phyloP scores from a whole-genome alignment of 176 grass and related monocot species.

The Oryza australiensis region DNA sequence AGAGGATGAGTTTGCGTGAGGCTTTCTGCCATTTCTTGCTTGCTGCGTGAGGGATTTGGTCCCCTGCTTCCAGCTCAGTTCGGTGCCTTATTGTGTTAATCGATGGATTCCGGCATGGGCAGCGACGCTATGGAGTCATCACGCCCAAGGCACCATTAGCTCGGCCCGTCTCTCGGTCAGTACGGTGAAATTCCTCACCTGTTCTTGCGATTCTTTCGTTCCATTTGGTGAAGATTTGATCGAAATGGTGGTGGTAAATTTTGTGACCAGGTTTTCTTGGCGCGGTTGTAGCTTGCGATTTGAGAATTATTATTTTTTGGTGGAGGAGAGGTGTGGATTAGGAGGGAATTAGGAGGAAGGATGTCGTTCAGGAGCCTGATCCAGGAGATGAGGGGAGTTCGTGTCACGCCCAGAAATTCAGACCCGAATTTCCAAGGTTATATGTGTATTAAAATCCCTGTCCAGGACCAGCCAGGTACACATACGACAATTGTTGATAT shows the following conservation, averaged over 20 bases:
- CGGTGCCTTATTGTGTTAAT: background rate
- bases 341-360: too few species aligned
- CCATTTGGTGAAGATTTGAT: background rate
- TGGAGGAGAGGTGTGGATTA: too few species aligned
- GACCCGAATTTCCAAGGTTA: too few species aligned
- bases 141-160: background rate
- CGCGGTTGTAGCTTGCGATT: too few species aligned
- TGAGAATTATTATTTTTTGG: too few species aligned
- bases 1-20: too few species aligned
- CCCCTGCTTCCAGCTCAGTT: slow-evolving; percentile 8
- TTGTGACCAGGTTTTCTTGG: background rate
- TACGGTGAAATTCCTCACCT: background rate
- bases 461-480: too few species aligned
- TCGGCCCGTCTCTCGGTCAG: background rate
- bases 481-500: too few species aligned
- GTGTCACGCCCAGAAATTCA: too few species aligned
- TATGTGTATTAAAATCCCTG: too few species aligned
- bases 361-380: too few species aligned
- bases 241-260: background rate
- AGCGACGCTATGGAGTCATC: background rate
- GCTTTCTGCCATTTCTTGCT: background rate
- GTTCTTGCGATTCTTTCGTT: background rate
- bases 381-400: too few species aligned
- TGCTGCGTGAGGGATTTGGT: slow-evolving; percentile 9
- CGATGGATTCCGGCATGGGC: background rate